Base-by-base conservation (phyloP, 371 early-diverging fungal genomes). In the Actinomucor elegans region DNA sequence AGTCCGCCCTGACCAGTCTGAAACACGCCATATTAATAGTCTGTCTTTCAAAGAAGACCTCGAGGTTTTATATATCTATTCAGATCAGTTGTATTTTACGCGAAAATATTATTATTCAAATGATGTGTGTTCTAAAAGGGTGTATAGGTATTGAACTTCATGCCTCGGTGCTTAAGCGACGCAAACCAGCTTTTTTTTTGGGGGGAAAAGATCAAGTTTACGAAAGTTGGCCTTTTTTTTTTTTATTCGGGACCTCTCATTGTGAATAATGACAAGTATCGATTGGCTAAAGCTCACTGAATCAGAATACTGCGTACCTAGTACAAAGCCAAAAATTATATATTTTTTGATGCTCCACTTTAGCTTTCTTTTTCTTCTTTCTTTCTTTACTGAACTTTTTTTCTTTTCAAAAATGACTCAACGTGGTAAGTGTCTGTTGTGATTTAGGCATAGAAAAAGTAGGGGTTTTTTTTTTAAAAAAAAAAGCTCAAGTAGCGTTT, bases 291-390 rank as follows among this genome's bases (percentile, higher is more conserved):
- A 41, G 21, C 23, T 24, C 12, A 41, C 24, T 15, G 41, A 24
- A 21, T 41, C 41, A 41, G 26, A 41, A 14, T 26, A 41, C 26
- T 41, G 41, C 26, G 41, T 26, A 41, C 41, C 41, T 41, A 24
- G 41, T 26, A 41, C 41, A 41, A 41, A 41, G 41, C n/a, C n/a
- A 41, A 41, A 18, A 24, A 14, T 24, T n/a, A 41, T 11, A 38
- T 38, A 41, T 41, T 24, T 41, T 41, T 41, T 41, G 41, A 41
- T 41, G 41, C n/a, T 41, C 41, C 41, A 41, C 41, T n/a, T 5
- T 41, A 41, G 41, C 12, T 26, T 41, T 41, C 5, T 41, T 41
- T 41, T 5, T 34, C 9, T 34, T 34, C 15, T 41, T 14, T 4
- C 26, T 12, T 41, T 41, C 26, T 41, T 26, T 41, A 4, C 15